These are phyloP conservation scores for Lactuca saligna DNA, from an alignment of 129 eudicot species.

Conservation along the genomic window DNA sequence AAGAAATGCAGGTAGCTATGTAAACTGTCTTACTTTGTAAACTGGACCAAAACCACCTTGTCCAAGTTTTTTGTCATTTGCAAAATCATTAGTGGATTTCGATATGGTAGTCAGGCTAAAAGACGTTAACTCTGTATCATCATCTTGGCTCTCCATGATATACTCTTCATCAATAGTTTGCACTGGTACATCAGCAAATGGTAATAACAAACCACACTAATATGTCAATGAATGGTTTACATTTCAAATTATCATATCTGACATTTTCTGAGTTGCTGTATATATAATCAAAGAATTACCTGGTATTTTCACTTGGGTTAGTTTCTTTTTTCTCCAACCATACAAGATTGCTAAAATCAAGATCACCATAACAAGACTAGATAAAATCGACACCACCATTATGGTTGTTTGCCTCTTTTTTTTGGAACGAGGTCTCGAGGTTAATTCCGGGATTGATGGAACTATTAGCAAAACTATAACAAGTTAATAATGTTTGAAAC, in stretches of 20 bases:
- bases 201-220: not conserved
- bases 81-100: conserved; percentile 28
- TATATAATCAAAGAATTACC: not conserved
- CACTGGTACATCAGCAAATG: not conserved
- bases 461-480: not conserved
- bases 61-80: conserved; percentile 35
- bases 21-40: conserved; percentile 26
- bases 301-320: not conserved
- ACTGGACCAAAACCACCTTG: conserved; percentile 48
- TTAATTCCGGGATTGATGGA: not conserved
- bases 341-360: conserved; percentile 8
- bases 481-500: not conserved
- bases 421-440: not conserved
- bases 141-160: conserved; percentile 5
- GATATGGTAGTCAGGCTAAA: conserved; percentile 18
- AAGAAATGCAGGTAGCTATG: no score
- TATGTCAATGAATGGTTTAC: not conserved
- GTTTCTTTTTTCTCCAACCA: conserved; percentile 12
- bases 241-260: not conserved
- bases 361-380: conserved; percentile 11
- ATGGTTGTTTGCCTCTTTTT: not conserved
- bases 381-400: conserved; percentile 3
- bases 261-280: not conserved
- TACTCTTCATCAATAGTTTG: not conserved
- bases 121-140: conserved; percentile 34